phyloP scores from a whole-genome alignment of 2,329 filamentous ascomycete species.

The Thielaviopsis musarum region DNA sequence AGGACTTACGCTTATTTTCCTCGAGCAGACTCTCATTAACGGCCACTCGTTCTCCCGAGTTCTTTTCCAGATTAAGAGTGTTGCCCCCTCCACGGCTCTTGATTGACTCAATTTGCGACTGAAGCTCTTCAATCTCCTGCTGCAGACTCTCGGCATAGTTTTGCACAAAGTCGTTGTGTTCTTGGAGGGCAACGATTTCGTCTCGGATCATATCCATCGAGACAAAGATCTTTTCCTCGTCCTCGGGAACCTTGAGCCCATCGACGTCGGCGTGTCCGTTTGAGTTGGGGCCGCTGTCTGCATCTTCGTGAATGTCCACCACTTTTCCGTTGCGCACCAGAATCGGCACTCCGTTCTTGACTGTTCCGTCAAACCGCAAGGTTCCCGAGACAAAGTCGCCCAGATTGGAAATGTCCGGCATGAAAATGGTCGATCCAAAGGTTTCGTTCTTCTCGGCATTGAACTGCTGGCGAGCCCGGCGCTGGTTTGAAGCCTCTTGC shows the following conservation, averaged over 20 bases:
- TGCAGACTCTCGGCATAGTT: conserved; percentile 37
- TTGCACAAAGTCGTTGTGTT: conserved; percentile 38
- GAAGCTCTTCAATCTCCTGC: conserved; percentile 32
- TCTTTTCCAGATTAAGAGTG: conserved; percentile 14
- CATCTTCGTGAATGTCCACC: conserved; percentile 24
- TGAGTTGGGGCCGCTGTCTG: conserved; percentile 19
- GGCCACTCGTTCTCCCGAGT: conserved; percentile 10
- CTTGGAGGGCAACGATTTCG: conserved; percentile 37
- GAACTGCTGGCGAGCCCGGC: neutral
- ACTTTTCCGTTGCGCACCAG: conserved; percentile 38
- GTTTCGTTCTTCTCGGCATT: conserved; percentile 12
- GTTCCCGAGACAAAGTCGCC: conserved; percentile 40
- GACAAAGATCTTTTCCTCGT: conserved; percentile 41
- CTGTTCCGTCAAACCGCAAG: conserved; percentile 31
- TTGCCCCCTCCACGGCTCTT: conserved; percentile 25
- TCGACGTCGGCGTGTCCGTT: conserved; percentile 31
- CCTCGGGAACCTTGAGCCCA: conserved; percentile 31
- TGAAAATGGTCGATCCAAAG: conserved; percentile 26
- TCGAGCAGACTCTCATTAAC: conserved; percentile 23
- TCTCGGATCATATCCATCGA: conserved; percentile 46
- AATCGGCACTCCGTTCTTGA: conserved; percentile 36
- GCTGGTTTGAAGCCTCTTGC: neutral
- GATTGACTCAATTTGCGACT: conserved; percentile 29
- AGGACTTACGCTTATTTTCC: conserved; percentile 39
- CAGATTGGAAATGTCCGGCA: conserved; percentile 37